Evolutionary conservation across 768 basidiomycete genomes (phyloP).

Genomic region (Mycena albidolilacea): DNA sequence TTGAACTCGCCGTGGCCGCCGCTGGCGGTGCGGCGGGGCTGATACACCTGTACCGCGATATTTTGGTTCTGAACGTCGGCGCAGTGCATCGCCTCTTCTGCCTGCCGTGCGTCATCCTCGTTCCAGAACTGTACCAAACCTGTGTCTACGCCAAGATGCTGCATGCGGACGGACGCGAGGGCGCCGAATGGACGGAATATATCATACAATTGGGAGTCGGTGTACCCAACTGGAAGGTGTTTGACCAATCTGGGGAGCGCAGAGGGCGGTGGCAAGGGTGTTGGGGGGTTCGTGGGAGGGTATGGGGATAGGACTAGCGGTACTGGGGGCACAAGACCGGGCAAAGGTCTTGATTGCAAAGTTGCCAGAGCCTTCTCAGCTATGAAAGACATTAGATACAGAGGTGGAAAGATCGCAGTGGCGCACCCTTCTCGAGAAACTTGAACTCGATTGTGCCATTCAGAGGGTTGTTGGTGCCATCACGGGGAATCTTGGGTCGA

Average conservation of each 20-base stretch:
- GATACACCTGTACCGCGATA: conserved; percentile 87
- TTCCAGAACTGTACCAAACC: conserved; percentile 90
- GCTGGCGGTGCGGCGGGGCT: conserved; percentile 70
- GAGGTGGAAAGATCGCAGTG: conserved; percentile 29
- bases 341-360: conserved; percentile 82
- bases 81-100: conserved; percentile 88
- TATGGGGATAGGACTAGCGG: conserved; percentile 85
- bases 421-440: conserved; percentile 82
- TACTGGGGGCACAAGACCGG: conserved; percentile 70
- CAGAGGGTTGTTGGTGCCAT: conserved; percentile 64
- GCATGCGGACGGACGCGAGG: conserved; percentile 81
- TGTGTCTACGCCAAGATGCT: conserved; percentile 82
- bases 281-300: conserved; percentile 83
- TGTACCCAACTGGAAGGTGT: conserved; percentile 79
- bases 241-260: conserved; percentile 88
- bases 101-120: conserved; percentile 85
- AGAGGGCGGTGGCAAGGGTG: conserved; percentile 80
- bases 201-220: conserved; percentile 85
- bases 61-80: conserved; percentile 88
- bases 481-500: conserved; percentile 82
- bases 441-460: conserved; percentile 90
- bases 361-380: conserved; percentile 93
- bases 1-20: conserved; percentile 74
- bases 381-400: conserved; percentile 48
- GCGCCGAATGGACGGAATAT: conserved; percentile 89